Conservation (phyloP, 306 rosid species). For the Comarum palustre region DNA sequence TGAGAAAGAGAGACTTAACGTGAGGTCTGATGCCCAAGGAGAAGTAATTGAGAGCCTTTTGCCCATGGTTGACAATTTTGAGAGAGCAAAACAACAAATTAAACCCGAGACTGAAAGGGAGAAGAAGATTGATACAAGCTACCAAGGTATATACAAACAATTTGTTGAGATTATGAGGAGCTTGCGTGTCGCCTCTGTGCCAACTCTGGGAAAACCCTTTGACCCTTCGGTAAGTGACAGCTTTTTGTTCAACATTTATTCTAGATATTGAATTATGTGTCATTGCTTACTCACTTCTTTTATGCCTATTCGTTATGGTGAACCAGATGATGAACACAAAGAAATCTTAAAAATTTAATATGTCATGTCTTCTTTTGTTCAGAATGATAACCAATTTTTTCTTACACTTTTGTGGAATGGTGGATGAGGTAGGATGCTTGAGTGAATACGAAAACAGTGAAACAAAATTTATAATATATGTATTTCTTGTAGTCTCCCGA, state of each 20-base stretch:
- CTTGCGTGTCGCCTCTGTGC: constrained; percentile 59
- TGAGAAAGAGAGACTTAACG: constrained; percentile 57
- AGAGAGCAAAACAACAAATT: constrained; percentile 65
- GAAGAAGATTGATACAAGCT: constrained; percentile 72
- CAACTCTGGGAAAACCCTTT: constrained; percentile 82
- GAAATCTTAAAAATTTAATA: neutral
- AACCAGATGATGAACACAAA: neutral
- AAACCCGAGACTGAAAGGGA: constrained; percentile 71
- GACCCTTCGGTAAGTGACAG: constrained; percentile 70
- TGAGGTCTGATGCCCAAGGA: constrained; percentile 58
- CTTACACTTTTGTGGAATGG: neutral
- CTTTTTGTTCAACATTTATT: constrained; percentile 9
- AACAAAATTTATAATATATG: neutral
- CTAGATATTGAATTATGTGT: constrained; percentile 7
- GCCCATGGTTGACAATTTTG: constrained; percentile 84
- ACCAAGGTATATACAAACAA: constrained; percentile 92
- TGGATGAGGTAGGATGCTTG: neutral
- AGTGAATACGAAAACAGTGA: neutral
- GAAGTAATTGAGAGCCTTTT: constrained; percentile 67
- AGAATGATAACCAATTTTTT: neutral
- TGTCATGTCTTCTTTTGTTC: neutral
- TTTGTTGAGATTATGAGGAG: constrained; percentile 80
- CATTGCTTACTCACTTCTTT: neutral
- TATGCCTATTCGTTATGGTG: neutral
- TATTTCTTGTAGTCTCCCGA: neutral